These are phyloP conservation scores for Senecio squalidus DNA, from an alignment of 140 eudicot genomes.

Conservation along the genomic window DNA sequence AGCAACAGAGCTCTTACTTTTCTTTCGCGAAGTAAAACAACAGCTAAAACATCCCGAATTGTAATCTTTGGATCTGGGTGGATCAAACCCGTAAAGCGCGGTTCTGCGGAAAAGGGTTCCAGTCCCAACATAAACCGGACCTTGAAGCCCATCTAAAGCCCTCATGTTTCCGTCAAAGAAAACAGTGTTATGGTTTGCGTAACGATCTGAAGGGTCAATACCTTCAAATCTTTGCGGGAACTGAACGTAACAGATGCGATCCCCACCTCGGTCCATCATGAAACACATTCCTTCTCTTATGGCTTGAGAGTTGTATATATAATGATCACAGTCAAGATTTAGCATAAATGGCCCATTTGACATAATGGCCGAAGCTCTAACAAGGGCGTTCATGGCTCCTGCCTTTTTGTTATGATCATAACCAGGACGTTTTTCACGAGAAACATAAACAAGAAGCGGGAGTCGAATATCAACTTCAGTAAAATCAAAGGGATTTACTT, in stretches of 20 bases:
- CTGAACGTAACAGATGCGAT: slow-evolving; percentile 81
- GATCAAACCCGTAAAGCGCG: slow-evolving; percentile 89
- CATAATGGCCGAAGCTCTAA: slow-evolving; percentile 91
- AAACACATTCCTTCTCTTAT: slow-evolving; percentile 94
- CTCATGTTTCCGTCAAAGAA: slow-evolving; percentile 97
- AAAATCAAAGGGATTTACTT: slow-evolving; percentile 46
- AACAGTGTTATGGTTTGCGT: slow-evolving; percentile 93
- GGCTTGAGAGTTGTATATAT: slow-evolving; percentile 83
- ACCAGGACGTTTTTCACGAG: slow-evolving; percentile 97
- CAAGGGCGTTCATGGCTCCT: slow-evolving; percentile 95
- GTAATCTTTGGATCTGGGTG: slow-evolving; percentile 74
- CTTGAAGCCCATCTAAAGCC: slow-evolving; percentile 91
- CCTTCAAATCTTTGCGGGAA: slow-evolving; percentile 97
- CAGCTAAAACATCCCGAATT: slow-evolving; percentile 49
- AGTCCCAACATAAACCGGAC: slow-evolving; percentile 94
- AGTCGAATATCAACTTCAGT: slow-evolving; percentile 84
- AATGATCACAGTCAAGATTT: slow-evolving; percentile 90
- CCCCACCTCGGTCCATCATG: slow-evolving; percentile 99
- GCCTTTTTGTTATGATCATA: slow-evolving; percentile 97
- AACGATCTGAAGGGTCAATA: slow-evolving; percentile 92
- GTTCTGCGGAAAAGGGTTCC: slow-evolving; percentile 83
- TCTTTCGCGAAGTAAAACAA: slow-evolving; percentile 50
- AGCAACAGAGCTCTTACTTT: slow-evolving; percentile 40
- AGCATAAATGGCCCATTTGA: slow-evolving; percentile 96
- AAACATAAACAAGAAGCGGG: slow-evolving; percentile 81